phyloP scores from a whole-genome alignment of 768 basidiomycete species.

The Mycena kentingensis region DNA sequence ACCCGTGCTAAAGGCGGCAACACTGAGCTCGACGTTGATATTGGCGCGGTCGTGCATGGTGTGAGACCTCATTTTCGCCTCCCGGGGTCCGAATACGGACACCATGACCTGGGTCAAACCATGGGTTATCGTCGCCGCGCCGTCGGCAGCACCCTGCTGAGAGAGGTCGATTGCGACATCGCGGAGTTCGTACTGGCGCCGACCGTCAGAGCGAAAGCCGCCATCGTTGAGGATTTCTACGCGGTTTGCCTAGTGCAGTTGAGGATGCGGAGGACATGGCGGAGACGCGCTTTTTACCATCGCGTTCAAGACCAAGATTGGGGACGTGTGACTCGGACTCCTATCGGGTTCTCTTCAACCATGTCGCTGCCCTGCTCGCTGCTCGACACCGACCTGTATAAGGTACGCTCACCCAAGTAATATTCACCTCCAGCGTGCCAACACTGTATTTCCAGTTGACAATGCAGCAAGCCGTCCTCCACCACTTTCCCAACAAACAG shows the following conservation, averaged over 20 bases:
- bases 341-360: too few relatives aligned
- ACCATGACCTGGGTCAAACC: conserved; percentile 89
- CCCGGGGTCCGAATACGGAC: conserved; percentile 90
- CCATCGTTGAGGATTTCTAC: conserved; percentile 83
- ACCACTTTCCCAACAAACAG: conserved; percentile 71
- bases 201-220: conserved; percentile 88
- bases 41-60: conserved; percentile 86
- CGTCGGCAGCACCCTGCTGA: conserved; percentile 77
- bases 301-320: too few relatives aligned
- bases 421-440: conserved; percentile 4
- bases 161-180: conserved; percentile 78
- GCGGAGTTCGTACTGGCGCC: conserved; percentile 90
- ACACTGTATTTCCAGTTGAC: conserved; percentile 58
- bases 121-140: conserved; percentile 80
- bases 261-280: conserved; percentile 3
- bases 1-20: conserved; percentile 85
- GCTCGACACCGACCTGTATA: conserved; percentile 94
- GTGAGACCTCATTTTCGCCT: conserved; percentile 78
- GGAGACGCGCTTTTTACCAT: not conserved
- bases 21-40: conserved; percentile 85
- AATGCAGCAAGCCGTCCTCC: conserved; percentile 91
- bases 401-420: conserved; percentile 48
- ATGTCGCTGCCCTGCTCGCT: conserved; percentile 54
- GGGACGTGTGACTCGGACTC: not conserved
- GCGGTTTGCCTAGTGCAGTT: conserved; percentile 43